Base-by-base conservation (phyloP, 2,329 filamentous ascomycete species). In the Ciborinia camelliae region DNA sequence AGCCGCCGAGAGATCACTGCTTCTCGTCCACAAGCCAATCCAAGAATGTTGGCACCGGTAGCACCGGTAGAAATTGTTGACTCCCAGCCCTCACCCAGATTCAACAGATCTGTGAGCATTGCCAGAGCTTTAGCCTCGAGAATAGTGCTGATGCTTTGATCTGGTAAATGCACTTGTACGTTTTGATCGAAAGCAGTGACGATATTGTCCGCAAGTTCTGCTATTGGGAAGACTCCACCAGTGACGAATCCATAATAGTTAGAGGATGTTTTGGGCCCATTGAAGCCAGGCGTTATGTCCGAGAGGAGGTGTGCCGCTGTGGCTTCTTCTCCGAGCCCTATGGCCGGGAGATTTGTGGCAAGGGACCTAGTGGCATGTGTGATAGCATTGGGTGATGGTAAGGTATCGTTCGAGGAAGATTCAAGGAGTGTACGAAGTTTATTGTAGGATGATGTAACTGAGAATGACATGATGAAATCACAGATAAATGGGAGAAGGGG, bases 171-270 rank as follows among this genome's bases (percentile, higher is more conserved):
- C 0, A 96, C 90, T 65, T 88, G 84, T 5, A 92, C 87, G 75
- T 93, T 97, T 75, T 96, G 91, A 74, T 97, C 93, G 67, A 89
- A 84, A 10, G 85, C 83, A 6, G 88, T 88, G 67, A 94, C 92
- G n/a, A 97, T 78, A 68, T 92, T 90, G 75, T 97, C 94, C 1
- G 92, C 93, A 62, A 91, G 84, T 70, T 89, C 83, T 39, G 92
- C 92, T 30, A 92, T 86, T 7, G 92, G 91, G 0, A 93, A 90
- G 9, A 83, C 81, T 18, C 91, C 90, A 52, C 94, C 94, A 0
- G 89, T 96, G 7, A 97, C 90, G 75, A 97, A 97, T 66, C 92
- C 93, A 75, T 91, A 96, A 80, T 96, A 96, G 55, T 74, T 72
- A 7, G 70, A 59, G 0, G 72, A 72, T 1, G 70, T 74, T 59